Base-by-base conservation (phyloP, 257 asterid species). In the Verbena officinalis region DNA sequence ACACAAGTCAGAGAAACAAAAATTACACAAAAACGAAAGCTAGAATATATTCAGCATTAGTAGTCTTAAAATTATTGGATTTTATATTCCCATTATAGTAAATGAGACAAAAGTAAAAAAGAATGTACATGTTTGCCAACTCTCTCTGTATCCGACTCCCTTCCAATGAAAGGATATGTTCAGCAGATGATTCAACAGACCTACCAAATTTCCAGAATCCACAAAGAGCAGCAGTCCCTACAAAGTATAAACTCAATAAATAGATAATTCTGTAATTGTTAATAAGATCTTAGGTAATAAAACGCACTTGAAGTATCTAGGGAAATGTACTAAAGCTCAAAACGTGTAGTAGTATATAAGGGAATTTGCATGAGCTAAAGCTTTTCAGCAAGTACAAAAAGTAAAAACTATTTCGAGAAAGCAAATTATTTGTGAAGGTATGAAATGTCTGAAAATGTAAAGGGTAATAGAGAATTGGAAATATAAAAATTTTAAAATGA, bases 111-210 rank as follows among this genome's bases (percentile, higher is more conserved):
- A 27, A 27, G 33, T 2, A 27, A 27, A 27, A 5, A 59, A 69
- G 59, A 75, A 78, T 91, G 44, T 81, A 92, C 98, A 83, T 51
- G 60, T 38, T 64, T 45, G 84, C 93, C 68, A 92, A 55, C 70
- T 81, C 95, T 66, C 51, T 73, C 78, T 92, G 96, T 55, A 92
- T 59, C 48, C 87, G 82, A 67, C 84, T 92, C 75, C 97, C 97
- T 55, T 85, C 81, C 80, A 85, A 67, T 34, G 96, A 81, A 74
- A 89, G 87, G 75, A 87, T 48, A 55, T 62, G 79, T 10, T 85
- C 87, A 55, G 71, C 62, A 65, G 75, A 49, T 27, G 79, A 70
- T 53, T 64, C 71, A 12, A 73, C 55, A 5, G 95, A 79, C 55
- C 69, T 81, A 3, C 27, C 14, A 27, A 67, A 43, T 11, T 62